Conservation (phyloP, 768 basidiomycete genomes). For the Crassisporium funariophilum region DNA sequence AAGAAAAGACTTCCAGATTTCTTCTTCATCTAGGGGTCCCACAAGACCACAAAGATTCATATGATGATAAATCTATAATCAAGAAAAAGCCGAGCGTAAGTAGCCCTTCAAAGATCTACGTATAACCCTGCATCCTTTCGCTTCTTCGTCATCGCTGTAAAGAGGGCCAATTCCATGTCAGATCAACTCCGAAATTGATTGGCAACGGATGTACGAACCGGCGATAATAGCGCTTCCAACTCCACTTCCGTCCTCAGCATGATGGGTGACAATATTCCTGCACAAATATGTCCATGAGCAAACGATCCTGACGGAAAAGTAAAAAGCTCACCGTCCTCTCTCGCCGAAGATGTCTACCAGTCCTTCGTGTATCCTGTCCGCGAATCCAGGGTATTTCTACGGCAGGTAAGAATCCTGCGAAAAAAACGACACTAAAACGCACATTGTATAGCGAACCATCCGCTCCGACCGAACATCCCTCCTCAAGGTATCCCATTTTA, state of each 20-base stretch:
- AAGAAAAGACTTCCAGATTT: too few relatives aligned
- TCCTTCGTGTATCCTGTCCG: constrained; percentile 91
- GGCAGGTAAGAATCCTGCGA: constrained; percentile 1
- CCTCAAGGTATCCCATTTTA: constrained; percentile 92
- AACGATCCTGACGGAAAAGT: not conserved
- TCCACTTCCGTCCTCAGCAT: constrained; percentile 90
- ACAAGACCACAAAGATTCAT: too few relatives aligned
- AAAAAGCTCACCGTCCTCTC: constrained; percentile 74
- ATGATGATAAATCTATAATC: not conserved
- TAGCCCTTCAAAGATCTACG: constrained; percentile 18
- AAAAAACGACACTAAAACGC: constrained; percentile 26
- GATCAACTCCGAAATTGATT: not conserved
- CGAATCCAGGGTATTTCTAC: constrained; percentile 98
- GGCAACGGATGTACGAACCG: constrained; percentile 27
- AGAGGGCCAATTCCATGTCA: too few relatives aligned
- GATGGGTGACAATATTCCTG: constrained; percentile 75
- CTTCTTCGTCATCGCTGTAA: constrained; percentile 65
- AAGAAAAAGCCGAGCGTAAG: not conserved
- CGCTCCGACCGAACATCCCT: constrained; percentile 86
- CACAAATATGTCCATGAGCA: not conserved
- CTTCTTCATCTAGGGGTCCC: too few relatives aligned
- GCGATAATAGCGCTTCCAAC: constrained; percentile 98
- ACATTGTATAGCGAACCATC: constrained; percentile 97
- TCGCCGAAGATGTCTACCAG: constrained; percentile 95
- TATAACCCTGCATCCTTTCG: constrained; percentile 24